A percentile compares a stretch with the other conserved stretches of the same genome.
Conservation (phyloP, 2,329 filamentous ascomycete genomes). For the Fusarium metavorans region DNA sequence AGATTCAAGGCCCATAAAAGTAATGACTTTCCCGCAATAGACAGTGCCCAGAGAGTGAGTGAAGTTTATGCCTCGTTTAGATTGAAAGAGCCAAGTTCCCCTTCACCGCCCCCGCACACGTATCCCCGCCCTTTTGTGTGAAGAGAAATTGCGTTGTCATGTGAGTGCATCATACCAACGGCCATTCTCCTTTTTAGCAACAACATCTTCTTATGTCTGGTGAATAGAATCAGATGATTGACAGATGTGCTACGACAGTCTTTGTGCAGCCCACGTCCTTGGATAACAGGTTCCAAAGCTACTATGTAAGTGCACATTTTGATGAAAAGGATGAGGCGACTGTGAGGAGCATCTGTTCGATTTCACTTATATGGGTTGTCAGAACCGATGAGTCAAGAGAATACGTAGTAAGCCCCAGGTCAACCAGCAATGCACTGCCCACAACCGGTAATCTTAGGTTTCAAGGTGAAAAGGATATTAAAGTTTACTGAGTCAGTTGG, state of each 20-base stretch:
- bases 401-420: background rate
- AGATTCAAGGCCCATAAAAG: accelerated
- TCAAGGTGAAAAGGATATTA: background rate
- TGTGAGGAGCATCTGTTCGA: too few species aligned
- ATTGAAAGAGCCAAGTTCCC: background rate
- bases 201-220: background rate
- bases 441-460: background rate
- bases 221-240: accelerated
- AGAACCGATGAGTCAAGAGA: background rate
- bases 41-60: background rate
- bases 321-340: too few species aligned
- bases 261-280: too few species aligned
- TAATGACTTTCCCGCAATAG: background rate
- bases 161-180: background rate
- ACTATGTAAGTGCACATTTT: too few species aligned
- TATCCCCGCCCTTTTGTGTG: background rate
- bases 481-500: background rate
- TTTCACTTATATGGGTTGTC: too few species aligned
- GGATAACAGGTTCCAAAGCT: too few species aligned
- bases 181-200: background rate
- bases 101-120: background rate
- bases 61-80: background rate
- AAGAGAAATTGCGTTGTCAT: background rate
- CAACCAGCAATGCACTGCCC: background rate
- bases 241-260: too few species aligned